A percentile compares a stretch with the other conserved stretches of the same genome.
These are phyloP conservation scores for Bipolaris gigantea DNA, from an alignment of 2,329 filamentous ascomycete species.

Conservation along the genomic window DNA sequence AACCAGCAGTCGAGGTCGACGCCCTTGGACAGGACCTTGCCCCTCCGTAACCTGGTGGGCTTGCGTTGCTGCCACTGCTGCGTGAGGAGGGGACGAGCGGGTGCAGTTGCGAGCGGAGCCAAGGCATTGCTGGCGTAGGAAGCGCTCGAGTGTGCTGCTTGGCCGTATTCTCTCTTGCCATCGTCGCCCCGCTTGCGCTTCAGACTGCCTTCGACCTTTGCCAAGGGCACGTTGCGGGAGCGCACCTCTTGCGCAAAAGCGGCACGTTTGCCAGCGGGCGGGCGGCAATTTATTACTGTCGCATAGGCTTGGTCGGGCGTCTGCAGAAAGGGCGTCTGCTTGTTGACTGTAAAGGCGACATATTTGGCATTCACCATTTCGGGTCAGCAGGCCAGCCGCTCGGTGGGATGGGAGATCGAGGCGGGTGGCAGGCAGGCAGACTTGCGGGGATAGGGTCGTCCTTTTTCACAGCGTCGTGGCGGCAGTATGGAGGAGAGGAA, in stretches of 20 bases:
- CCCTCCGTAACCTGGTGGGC: slow-evolving; percentile 33
- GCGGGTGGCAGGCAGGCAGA: slow-evolving; percentile 21
- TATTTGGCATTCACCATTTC: slow-evolving; percentile 45
- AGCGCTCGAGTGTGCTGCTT: slow-evolving; percentile 1
- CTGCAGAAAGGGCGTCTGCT: slow-evolving; percentile 36
- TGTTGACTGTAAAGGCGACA: slow-evolving; percentile 45
- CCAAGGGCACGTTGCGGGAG: slow-evolving; percentile 35
- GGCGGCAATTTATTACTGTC: slow-evolving; percentile 42
- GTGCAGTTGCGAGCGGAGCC: slow-evolving; percentile 7
- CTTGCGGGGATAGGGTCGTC: slow-evolving; percentile 12
- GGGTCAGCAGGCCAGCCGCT: slow-evolving; percentile 41
- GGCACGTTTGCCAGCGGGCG: slow-evolving; percentile 32
- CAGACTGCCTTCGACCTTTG: slow-evolving; percentile 30
- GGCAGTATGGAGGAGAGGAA: slow-evolving; percentile 3
- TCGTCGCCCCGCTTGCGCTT: slow-evolving; percentile 33
- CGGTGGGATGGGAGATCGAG: slow-evolving; percentile 18
- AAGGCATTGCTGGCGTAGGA: slow-evolving; percentile 10
- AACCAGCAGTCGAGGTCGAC: slow-evolving; percentile 43
- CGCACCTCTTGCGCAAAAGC: slow-evolving; percentile 30
- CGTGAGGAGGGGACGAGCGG: slow-evolving; percentile 18
- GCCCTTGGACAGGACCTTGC: slow-evolving; percentile 30
- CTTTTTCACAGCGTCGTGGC: slow-evolving; percentile 16
- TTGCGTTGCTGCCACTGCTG: slow-evolving; percentile 30
- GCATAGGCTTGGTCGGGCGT: slow-evolving; percentile 35
- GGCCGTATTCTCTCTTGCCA: slow-evolving; percentile 8